A percentile compares a stretch with the other conserved stretches of the same genome.
phyloP scores from a whole-genome alignment of 1,284 basidiomycete species.

The Moesziomyces aphidis region DNA sequence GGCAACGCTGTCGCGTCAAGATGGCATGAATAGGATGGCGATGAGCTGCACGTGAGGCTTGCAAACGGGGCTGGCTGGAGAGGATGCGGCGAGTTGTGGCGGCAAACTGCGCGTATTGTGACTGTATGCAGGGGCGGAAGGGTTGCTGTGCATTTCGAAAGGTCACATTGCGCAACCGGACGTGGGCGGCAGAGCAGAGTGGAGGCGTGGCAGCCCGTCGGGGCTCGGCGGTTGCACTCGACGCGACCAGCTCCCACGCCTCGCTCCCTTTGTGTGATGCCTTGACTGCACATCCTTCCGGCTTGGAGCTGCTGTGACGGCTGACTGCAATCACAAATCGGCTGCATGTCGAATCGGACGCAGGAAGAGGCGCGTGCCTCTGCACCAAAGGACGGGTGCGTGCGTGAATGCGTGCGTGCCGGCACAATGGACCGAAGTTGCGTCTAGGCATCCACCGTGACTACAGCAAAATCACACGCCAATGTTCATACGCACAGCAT shows the following conservation, averaged over 20 bases:
- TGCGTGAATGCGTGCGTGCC: too few species aligned
- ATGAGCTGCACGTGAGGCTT: too few species aligned
- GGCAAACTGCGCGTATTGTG: not conserved
- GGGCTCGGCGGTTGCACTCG: too few species aligned
- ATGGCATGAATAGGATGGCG: not conserved
- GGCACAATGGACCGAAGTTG: too few species aligned
- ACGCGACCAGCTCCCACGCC: not conserved
- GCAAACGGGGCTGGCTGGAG: too few species aligned
- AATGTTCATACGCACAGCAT: too few species aligned
- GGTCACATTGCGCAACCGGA: not conserved
- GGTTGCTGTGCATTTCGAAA: not conserved
- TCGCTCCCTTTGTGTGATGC: not conserved
- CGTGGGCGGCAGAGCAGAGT: not conserved
- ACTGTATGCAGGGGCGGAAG: not conserved
- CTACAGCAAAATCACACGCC: too few species aligned
- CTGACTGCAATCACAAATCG: not conserved
- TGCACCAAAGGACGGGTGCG: not conserved
- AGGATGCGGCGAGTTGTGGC: too few species aligned
- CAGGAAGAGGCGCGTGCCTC: not conserved
- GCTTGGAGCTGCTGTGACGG: conserved; percentile 1
- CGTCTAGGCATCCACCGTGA: too few species aligned
- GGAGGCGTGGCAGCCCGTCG: too few species aligned
- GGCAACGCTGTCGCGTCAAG: not conserved
- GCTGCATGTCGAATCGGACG: not conserved
- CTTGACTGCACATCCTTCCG: not conserved